Percentiles rank a stretch among this genome's conserved stretches.
Conservation (phyloP, 768 basidiomycete genomes). For the Serpula lacrymans region DNA sequence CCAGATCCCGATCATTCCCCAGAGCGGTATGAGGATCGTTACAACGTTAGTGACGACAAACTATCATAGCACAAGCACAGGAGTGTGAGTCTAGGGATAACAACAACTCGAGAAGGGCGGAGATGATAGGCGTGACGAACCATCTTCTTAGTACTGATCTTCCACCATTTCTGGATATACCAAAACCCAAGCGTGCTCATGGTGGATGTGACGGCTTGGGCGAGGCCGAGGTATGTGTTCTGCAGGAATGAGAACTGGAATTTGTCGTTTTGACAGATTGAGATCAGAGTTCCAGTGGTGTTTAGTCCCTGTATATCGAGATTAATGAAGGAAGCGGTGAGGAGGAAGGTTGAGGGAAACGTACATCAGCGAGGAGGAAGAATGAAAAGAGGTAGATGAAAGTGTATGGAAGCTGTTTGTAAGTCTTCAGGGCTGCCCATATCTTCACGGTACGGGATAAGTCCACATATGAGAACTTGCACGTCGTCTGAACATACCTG, state of each 20-base stretch:
- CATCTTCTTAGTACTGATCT: slow-evolving; percentile 80
- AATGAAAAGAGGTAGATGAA: slow-evolving; percentile 75
- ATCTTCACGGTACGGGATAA: slow-evolving; percentile 43
- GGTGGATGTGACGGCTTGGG: slow-evolving; percentile 75
- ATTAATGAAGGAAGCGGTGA: not conserved
- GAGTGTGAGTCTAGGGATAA: not conserved
- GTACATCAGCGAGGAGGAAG: slow-evolving; percentile 76
- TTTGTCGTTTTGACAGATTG: slow-evolving; percentile 78
- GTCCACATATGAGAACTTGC: not conserved
- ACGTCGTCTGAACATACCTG: slow-evolving; percentile 43
- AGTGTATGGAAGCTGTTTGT: slow-evolving; percentile 75
- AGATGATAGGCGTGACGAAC: slow-evolving; percentile 30
- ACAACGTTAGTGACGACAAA: slow-evolving; percentile 76
- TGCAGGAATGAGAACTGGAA: slow-evolving; percentile 80
- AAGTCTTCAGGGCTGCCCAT: slow-evolving; percentile 72
- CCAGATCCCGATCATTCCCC: slow-evolving; percentile 89
- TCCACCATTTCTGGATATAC: slow-evolving; percentile 79
- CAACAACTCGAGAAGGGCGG: no score
- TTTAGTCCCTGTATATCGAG: slow-evolving; percentile 57
- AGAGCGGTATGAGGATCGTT: slow-evolving; percentile 74
- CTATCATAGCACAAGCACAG: slow-evolving; percentile 29
- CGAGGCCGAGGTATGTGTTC: slow-evolving; percentile 73
- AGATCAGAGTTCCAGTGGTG: slow-evolving; percentile 72
- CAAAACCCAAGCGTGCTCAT: slow-evolving; percentile 73
- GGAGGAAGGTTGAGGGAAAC: slow-evolving; percentile 17